A percentile compares a stretch with the other conserved stretches of the same genome.
Evolutionary conservation across 192 early-diverging fungal genomes (phyloP).

Genomic region (Chytriomyces confervae): DNA sequence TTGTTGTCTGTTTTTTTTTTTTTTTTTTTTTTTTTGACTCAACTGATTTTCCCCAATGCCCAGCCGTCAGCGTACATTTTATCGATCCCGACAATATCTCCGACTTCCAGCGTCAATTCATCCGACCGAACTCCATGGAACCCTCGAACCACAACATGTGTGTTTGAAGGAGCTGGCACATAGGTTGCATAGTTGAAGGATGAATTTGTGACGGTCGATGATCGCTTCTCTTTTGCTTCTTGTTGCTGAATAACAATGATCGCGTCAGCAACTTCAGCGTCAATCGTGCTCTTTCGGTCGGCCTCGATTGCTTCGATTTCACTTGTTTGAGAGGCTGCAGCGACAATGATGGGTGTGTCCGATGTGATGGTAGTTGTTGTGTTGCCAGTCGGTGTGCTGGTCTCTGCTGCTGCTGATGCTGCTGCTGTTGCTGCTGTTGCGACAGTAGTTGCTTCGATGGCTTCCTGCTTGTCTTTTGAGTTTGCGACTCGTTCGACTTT

Average conservation of each 20-base stretch:
- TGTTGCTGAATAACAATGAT: constrained; percentile 19
- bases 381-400: too few species aligned
- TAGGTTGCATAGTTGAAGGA: constrained; percentile 49
- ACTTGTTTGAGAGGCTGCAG: not conserved
- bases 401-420: too few species aligned
- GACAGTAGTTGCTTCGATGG: too few species aligned
- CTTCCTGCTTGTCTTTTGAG: too few species aligned
- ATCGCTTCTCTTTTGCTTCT: constrained; percentile 1
- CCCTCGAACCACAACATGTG: constrained; percentile 50
- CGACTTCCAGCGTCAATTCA: constrained; percentile 55
- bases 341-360: not conserved
- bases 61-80: constrained; percentile 56
- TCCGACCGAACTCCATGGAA: constrained; percentile 49
- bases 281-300: constrained; percentile 31
- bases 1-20: too few species aligned
- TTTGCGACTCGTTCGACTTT: not conserved
- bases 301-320: constrained; percentile 31
- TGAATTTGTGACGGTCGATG: constrained; percentile 33
- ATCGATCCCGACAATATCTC: constrained; percentile 63
- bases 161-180: constrained; percentile 54
- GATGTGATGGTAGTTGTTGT: not conserved
- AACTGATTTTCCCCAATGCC: constrained; percentile 46
- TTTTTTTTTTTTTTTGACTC: too few species aligned
- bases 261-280: constrained; percentile 40
- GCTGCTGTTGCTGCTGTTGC: too few species aligned